A percentile compares a stretch with the other conserved stretches of the same genome.
phyloP scores from a whole-genome alignment of 2,329 filamentous ascomycete genomes.

The Colletotrichum agaves region DNA sequence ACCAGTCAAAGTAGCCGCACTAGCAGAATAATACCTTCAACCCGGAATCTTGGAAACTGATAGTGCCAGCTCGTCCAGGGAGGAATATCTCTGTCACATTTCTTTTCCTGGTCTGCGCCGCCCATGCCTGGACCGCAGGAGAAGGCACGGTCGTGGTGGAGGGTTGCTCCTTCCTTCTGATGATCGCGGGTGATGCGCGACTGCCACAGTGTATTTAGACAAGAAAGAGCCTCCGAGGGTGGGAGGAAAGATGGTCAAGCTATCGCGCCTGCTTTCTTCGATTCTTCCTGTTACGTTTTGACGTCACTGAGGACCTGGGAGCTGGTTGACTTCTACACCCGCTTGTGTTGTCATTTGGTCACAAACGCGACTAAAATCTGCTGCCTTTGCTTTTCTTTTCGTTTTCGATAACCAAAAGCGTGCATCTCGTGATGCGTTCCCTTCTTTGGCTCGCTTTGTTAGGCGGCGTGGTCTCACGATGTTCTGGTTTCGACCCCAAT shows the following conservation, averaged over 20 bases:
- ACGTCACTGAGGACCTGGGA: not conserved
- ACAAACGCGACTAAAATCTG: not conserved
- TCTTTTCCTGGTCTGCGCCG: conserved; percentile 26
- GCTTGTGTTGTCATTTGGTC: not conserved
- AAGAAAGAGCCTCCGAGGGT: not conserved
- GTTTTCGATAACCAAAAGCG: not conserved
- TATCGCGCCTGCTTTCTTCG: not conserved
- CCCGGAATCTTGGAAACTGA: conserved; percentile 15
- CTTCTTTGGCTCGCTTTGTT: conserved; percentile 5
- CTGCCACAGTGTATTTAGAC: conserved; percentile 18
- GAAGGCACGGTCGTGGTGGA: conserved; percentile 8
- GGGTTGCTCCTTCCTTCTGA: conserved; percentile 1
- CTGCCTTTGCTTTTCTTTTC: not conserved
- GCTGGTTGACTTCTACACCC: not conserved
- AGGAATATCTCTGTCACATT: conserved; percentile 26
- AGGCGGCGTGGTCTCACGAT: not conserved
- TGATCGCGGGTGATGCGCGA: too few species aligned
- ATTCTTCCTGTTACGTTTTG: not conserved
- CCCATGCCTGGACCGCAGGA: conserved; percentile 16
- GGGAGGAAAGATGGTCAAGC: not conserved
- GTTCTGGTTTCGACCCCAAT: conserved; percentile 42
- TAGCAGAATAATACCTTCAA: not conserved
- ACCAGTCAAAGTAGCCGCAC: conserved; percentile 12
- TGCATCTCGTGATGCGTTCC: not conserved
- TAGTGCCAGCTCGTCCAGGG: conserved; percentile 8